A percentile compares a stretch with the other conserved stretches of the same genome.
These are phyloP conservation scores for Fusarium oligoseptatum DNA, from an alignment of 2,329 filamentous ascomycete species.

Conservation along the genomic window DNA sequence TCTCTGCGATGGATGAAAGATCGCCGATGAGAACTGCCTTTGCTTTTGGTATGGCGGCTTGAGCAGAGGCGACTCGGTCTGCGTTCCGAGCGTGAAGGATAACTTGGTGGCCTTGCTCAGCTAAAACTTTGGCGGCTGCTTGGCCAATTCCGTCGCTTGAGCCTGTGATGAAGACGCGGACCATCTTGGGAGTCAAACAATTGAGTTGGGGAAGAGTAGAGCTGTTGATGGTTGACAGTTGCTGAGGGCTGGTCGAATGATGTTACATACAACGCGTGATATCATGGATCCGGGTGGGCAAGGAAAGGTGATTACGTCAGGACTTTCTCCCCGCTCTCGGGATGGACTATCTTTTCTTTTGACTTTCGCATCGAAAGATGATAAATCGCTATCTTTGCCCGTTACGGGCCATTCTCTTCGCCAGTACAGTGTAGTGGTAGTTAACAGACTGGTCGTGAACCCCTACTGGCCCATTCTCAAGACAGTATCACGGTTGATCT, in stretches of 20 bases:
- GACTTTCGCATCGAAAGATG: background rate
- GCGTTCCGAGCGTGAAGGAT: conserved; percentile 35
- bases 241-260: background rate
- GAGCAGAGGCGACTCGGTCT: conserved; percentile 32
- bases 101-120: conserved; percentile 37
- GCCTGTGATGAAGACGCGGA: conserved; percentile 40
- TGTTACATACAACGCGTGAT: background rate
- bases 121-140: conserved; percentile 32
- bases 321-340: background rate
- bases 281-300: background rate
- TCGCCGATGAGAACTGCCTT: conserved; percentile 25
- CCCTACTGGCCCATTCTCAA: too few species aligned
- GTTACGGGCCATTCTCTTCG: background rate
- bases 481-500: too few species aligned
- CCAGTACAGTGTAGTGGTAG: background rate
- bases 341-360: background rate
- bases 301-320: background rate
- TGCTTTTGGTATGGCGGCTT: conserved; percentile 28
- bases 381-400: background rate
- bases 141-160: conserved; percentile 40
- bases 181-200: conserved; percentile 13
- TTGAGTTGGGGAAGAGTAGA: background rate
- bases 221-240: background rate
- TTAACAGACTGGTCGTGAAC: too few species aligned
- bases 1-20: conserved; percentile 33